Evolutionary conservation across 2,329 filamentous ascomycete genomes (phyloP).

Genomic region (Talaromyces albobiverticillius): DNA sequence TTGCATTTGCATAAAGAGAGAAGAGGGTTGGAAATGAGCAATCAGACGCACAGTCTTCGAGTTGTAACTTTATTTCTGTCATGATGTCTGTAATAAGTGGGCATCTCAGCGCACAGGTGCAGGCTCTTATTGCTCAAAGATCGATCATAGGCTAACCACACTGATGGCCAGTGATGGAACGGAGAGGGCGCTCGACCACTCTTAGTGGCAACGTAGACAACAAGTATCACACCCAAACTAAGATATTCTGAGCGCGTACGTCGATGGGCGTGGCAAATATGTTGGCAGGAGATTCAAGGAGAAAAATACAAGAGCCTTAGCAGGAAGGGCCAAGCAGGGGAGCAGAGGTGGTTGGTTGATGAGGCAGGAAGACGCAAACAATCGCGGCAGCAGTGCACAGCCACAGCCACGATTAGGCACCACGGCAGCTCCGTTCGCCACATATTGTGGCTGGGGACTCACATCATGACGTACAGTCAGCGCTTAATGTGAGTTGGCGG

Average conservation of each 20-base stretch:
- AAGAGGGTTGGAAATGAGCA: neutral
- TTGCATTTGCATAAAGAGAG: slow-evolving; percentile 7
- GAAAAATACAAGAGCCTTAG: neutral
- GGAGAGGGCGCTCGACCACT: neutral
- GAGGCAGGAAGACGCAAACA: neutral
- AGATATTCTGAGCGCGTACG: neutral
- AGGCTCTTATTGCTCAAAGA: slow-evolving; percentile 18
- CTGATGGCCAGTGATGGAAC: slow-evolving; percentile 6
- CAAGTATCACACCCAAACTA: slow-evolving; percentile 1
- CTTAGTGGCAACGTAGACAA: slow-evolving; percentile 5
- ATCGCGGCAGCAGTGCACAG: slow-evolving; percentile 5
- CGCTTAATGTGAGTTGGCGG: neutral
- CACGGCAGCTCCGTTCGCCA: neutral
- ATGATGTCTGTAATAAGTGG: slow-evolving; percentile 60
- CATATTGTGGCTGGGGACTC: slow-evolving; percentile 3
- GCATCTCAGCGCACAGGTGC: slow-evolving; percentile 54
- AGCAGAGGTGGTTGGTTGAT: neutral
- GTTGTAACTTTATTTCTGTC: slow-evolving; percentile 74
- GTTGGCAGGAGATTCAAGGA: neutral
- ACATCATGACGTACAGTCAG: neutral
- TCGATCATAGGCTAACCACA: slow-evolving; percentile 11
- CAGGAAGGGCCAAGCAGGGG: neutral
- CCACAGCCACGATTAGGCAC: slow-evolving; percentile 4
- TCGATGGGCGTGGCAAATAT: neutral
- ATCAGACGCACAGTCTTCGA: slow-evolving; percentile 74